Base-by-base conservation (phyloP, 2,329 filamentous ascomycete species). In the Magnaporthiopsis incrustans region DNA sequence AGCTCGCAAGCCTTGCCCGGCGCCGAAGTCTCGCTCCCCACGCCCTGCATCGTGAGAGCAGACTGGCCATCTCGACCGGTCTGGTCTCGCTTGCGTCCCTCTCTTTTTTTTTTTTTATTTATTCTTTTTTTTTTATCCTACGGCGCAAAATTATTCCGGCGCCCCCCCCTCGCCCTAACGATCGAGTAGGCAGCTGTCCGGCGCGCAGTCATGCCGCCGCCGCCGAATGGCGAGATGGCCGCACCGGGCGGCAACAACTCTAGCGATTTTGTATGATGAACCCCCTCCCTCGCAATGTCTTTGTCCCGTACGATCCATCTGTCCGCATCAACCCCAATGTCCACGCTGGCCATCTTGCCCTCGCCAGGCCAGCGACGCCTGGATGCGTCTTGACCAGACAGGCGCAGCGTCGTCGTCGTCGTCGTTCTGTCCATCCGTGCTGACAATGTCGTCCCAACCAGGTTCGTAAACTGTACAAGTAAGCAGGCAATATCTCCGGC, bases 401-500 rank as follows among this genome's bases (percentile, higher is more conserved):
- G n/a, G n/a, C 11, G n/a, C 56, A 57, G 10, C n/a, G 22, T 57
- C 26, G 56, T 57, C 56, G 53, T 57, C 27, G 35, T 38, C 35
- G 35, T 38, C 11, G 35, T 38, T 4, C 56, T 57, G n/a, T 57
- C n/a, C 14, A 14, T 38, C 35, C 15, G 35, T 57, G 56, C 56
- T 57, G 56, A 57, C 56, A 25, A 57, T 57, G 22, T 57, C 26
- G 56, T 25, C 56, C 56, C 30, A 32, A 53, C 57, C 70, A 97
- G 93, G 93, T 98, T 79, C 92, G 94, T 82, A 98, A 98, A 80
- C 82, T 98, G 69, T 98, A 97, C 84, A 96, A 97, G 94, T 98
- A 88, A 78, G 84, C 77, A 67, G 65, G 66, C 63, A 35, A 56
- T 27, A 22, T 25, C 68, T 60, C 63, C 59, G n/a, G 10, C n/a